Base-by-base conservation (phyloP, 2,329 filamentous ascomycete species). In the Aspergillus arachidicola region DNA sequence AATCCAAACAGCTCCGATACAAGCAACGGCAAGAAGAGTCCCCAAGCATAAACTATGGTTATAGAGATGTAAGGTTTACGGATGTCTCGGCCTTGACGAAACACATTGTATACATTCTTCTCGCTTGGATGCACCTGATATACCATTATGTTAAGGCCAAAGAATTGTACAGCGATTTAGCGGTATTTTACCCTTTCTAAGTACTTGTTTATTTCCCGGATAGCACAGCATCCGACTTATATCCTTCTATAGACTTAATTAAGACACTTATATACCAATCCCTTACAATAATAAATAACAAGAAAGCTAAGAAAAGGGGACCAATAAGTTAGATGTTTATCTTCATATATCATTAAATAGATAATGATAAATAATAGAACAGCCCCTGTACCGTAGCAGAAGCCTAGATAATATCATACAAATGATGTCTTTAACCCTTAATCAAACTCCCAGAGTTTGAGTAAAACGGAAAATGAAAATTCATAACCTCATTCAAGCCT, bases 161-260 rank as follows among this genome's bases (percentile, higher is more conserved):
- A 51, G 48, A 51, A 30, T 51, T 61, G 59, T 61, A 61, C 46
- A 61, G 54, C 46, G 34, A 32, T 61, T 61, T 61, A 60, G 58
- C 58, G 58, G 45, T 41, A 46, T 34, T 34, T 46, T 30, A 14
- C 23, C 41, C 32, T 21, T 16, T 28, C 26, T 28, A 48, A 45
- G 5, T 45, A 43, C n/a, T 28, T 38, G 56, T 55, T 43, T 45
- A 28, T 61, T 38, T 12, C 28, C 9, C 45, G 54, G 48, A 61
- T 28, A 12, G 59, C 55, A 56, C 32, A 38, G 59, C 45, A 21
- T 61, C 28, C 36, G 16, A 38, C 12, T 54, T 60, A 57, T 38
- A 51, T 50, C 34, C 14, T 36, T 53, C 19, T 53, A 61, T 58
- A 61, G 59, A 61, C 41, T 57, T 57, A 57, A 51, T n/a, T 5